phyloP scores from a whole-genome alignment of 179 eudicot genomes.

The Beta corolliflora region DNA sequence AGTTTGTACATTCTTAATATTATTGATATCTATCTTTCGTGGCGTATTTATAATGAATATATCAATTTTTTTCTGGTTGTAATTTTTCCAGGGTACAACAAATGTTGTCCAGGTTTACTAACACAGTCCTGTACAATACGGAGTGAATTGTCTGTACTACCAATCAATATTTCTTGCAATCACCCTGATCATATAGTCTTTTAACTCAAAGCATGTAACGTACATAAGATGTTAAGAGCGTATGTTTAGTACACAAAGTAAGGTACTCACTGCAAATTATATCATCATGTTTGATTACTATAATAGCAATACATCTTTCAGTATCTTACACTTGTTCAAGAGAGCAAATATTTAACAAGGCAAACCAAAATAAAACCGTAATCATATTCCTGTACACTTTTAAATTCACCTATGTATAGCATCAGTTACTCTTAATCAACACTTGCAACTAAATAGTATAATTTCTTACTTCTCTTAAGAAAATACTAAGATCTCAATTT shows the following conservation, averaged over 20 bases:
- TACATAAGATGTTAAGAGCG: too few relatives aligned
- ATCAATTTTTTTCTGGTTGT: too few relatives aligned
- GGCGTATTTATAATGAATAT: too few relatives aligned
- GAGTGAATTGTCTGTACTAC: too few relatives aligned
- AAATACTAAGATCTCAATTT: constrained; percentile 13
- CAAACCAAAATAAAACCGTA: constrained; percentile 2
- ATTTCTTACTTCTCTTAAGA: not conserved
- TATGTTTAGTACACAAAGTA: not conserved
- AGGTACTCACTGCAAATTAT: not conserved
- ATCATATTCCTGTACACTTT: constrained; percentile 4
- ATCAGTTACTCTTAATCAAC: not conserved
- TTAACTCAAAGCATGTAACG: too few relatives aligned
- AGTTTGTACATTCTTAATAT: too few relatives aligned
- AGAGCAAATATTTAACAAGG: not conserved
- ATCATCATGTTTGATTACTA: not conserved
- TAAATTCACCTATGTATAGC: constrained; percentile 7
- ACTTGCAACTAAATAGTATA: constrained; percentile 10
- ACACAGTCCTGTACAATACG: too few relatives aligned
- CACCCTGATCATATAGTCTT: too few relatives aligned
- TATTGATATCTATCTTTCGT: too few relatives aligned
- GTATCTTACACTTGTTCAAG: not conserved
- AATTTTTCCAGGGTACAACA: too few relatives aligned
- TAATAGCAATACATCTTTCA: not conserved
- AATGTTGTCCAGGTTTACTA: too few relatives aligned
- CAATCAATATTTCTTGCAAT: too few relatives aligned